Percentiles rank a stretch among this genome's conserved stretches.
Conservation (phyloP, 1,284 basidiomycete genomes). For the Mycena sp. region DNA sequence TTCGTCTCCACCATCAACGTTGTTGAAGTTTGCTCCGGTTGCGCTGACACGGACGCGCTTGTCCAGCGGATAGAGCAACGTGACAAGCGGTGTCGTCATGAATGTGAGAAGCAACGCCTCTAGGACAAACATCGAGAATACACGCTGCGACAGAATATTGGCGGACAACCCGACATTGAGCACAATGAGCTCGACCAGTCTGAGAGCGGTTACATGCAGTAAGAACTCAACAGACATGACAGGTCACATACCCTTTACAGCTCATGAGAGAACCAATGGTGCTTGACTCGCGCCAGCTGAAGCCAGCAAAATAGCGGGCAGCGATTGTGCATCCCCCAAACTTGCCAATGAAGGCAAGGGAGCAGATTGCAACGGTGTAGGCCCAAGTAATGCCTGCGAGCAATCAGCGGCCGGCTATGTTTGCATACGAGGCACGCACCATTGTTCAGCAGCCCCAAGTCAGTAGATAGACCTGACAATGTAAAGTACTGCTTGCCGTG, state of each 20-base stretch:
- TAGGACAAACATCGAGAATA: slow-evolving; percentile 17
- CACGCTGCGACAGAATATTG: slow-evolving; percentile 75
- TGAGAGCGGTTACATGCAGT: slow-evolving; percentile 36
- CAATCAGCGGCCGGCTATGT: slow-evolving; percentile 33
- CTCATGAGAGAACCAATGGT: slow-evolving; percentile 94
- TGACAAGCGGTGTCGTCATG: slow-evolving; percentile 89
- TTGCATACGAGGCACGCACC: slow-evolving; percentile 50
- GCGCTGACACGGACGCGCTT: slow-evolving; percentile 58
- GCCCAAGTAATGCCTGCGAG: slow-evolving; percentile 87
- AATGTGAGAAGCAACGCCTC: slow-evolving; percentile 86
- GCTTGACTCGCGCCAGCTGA: slow-evolving; percentile 82
- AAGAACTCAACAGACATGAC: not conserved
- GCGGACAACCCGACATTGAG: slow-evolving; percentile 93
- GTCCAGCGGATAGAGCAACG: slow-evolving; percentile 79
- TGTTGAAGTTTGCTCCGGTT: slow-evolving; percentile 56
- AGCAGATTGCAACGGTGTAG: slow-evolving; percentile 84
- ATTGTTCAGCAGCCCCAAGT: slow-evolving; percentile 85
- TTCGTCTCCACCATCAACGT: slow-evolving; percentile 49
- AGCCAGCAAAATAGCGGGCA: slow-evolving; percentile 74
- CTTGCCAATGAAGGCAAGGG: slow-evolving; percentile 87
- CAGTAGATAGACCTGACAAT: slow-evolving; percentile 87
- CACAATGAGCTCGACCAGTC: slow-evolving; percentile 91
- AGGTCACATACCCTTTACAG: slow-evolving; percentile 83
- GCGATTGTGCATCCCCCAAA: slow-evolving; percentile 78
- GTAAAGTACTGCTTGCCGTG: slow-evolving; percentile 77